A percentile compares a stretch with the other conserved stretches of the same genome.
phyloP scores from a whole-genome alignment of 2,329 filamentous ascomycete species.

The Aspergillus brasiliensis region DNA sequence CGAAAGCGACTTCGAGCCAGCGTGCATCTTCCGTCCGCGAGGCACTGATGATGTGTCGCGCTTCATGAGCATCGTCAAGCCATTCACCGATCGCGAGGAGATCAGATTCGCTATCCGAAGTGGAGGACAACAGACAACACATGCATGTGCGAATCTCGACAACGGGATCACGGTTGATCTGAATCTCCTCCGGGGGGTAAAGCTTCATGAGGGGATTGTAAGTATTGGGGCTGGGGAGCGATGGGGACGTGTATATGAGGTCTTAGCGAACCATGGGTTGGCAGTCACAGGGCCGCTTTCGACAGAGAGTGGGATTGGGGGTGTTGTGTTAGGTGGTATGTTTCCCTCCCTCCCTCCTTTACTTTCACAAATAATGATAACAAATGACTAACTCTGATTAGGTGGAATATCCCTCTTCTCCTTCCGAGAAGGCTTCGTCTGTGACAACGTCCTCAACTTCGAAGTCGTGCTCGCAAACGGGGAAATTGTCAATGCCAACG shows the following conservation, averaged over 20 bases:
- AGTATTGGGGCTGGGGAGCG: neutral
- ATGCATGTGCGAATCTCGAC: neutral
- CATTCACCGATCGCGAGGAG: neutral
- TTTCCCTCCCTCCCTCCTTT: neutral
- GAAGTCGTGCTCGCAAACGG: neutral
- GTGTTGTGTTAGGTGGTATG: neutral
- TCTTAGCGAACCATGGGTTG: neutral
- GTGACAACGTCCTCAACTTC: neutral
- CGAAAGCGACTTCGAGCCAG: neutral
- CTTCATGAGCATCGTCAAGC: neutral
- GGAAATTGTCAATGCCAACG: neutral
- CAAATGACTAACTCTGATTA: neutral
- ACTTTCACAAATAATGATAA: neutral
- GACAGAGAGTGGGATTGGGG: neutral
- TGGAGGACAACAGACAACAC: neutral
- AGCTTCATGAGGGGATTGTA: neutral
- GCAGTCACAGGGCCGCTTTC: neutral
- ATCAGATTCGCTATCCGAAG: neutral
- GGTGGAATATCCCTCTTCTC: neutral
- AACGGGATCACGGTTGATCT: neutral
- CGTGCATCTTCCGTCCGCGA: neutral
- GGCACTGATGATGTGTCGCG: neutral
- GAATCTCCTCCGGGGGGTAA: neutral
- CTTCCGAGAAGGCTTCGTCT: neutral
- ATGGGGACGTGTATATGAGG: neutral